Evolutionary conservation across 805 yeast species (phyloP).

Genomic region (Wickerhamomyces chaumierensis): DNA sequence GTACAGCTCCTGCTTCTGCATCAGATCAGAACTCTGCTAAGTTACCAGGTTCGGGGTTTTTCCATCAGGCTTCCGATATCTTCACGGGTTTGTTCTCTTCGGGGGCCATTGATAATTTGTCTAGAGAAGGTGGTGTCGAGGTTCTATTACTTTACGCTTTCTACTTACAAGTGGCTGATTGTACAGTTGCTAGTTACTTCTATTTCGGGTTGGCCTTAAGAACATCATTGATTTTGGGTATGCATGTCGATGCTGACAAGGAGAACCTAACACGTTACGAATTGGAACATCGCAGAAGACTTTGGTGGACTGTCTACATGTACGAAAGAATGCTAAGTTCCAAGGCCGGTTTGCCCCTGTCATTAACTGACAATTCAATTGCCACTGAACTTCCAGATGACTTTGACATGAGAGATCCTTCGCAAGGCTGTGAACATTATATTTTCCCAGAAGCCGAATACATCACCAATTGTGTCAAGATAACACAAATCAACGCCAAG

Average conservation of each 20-base stretch:
- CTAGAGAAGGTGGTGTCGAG: slow-evolving; percentile 73
- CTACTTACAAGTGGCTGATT: slow-evolving; percentile 74
- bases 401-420: slow-evolving; percentile 55
- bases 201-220: slow-evolving; percentile 70
- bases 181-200: slow-evolving; percentile 72
- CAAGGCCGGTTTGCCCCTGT: slow-evolving; percentile 70
- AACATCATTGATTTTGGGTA: slow-evolving; percentile 60
- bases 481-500: slow-evolving; percentile 68
- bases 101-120: slow-evolving; percentile 69
- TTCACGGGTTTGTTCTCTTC: slow-evolving; percentile 69
- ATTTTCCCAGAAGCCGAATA: slow-evolving; percentile 73
- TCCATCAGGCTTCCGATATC: slow-evolving; percentile 68
- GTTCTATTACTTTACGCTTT: slow-evolving; percentile 66
- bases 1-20: no score
- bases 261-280: slow-evolving; percentile 55
- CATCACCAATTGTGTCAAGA: slow-evolving; percentile 64
- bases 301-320: slow-evolving; percentile 82
- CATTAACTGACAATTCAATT: slow-evolving; percentile 73
- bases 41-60: slow-evolving; percentile 70
- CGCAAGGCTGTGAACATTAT: slow-evolving; percentile 47
- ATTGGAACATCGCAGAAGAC: slow-evolving; percentile 71
- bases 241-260: slow-evolving; percentile 76
- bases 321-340: slow-evolving; percentile 78
- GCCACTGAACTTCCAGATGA: slow-evolving; percentile 68
- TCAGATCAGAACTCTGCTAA: slow-evolving; percentile 22